A percentile compares a stretch with the other conserved stretches of the same genome.
phyloP scores from a whole-genome alignment of 2,329 filamentous ascomycete species.

The Zymoseptoria ardabiliae region DNA sequence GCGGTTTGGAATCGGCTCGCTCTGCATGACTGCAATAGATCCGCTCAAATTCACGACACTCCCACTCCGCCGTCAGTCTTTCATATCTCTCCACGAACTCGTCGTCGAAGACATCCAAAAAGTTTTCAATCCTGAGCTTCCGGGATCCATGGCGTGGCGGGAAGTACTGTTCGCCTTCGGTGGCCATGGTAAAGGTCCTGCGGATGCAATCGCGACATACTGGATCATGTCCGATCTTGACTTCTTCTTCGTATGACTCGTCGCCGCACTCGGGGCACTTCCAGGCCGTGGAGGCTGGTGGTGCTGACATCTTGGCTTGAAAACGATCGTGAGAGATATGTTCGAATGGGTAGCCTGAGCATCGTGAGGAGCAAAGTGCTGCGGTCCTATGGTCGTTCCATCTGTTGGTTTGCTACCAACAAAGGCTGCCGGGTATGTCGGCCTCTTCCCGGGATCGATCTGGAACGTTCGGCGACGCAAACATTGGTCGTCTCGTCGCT shows the following conservation, averaged over 20 bases:
- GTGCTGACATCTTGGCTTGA: too few relatives aligned
- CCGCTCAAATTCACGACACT: conserved; percentile 6
- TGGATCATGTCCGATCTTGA: neutral
- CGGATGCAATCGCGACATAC: conserved; percentile 11
- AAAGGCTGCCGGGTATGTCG: neutral
- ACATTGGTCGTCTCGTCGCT: neutral
- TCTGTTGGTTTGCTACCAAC: neutral
- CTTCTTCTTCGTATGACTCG: too few relatives aligned
- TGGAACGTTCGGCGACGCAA: neutral
- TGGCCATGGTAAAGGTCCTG: conserved; percentile 12
- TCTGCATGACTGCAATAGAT: conserved; percentile 17
- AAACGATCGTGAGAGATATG: too few relatives aligned
- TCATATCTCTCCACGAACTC: conserved; percentile 8
- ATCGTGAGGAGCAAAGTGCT: neutral
- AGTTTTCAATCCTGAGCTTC: conserved; percentile 10
- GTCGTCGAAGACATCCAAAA: conserved; percentile 7
- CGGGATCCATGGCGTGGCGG: conserved; percentile 12
- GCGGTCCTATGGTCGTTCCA: neutral
- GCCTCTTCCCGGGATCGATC: neutral
- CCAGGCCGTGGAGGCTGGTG: too few relatives aligned
- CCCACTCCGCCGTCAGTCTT: conserved; percentile 6
- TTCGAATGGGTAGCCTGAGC: too few relatives aligned
- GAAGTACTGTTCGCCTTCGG: conserved; percentile 8
- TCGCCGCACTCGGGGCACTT: too few relatives aligned
- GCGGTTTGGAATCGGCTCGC: neutral